phyloP scores from a whole-genome alignment of 306 rosid genomes.

The Delonix regia region DNA sequence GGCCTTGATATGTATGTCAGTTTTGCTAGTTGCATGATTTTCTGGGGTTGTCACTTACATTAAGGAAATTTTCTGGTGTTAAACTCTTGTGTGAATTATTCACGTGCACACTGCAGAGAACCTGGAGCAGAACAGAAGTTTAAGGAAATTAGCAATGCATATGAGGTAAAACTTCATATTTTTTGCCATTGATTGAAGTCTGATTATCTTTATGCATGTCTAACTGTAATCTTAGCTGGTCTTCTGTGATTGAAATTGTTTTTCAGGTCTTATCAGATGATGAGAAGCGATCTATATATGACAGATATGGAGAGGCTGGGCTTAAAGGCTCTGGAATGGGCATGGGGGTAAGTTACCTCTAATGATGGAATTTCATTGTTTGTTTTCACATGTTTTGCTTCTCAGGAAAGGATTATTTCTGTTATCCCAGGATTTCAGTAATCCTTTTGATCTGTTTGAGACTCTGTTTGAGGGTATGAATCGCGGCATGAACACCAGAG shows the following conservation, averaged over 20 bases:
- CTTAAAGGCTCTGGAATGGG: slow-evolving; percentile 90
- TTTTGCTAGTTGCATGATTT: slow-evolving; percentile 20
- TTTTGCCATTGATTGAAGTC: slow-evolving; percentile 19
- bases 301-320: slow-evolving; percentile 96
- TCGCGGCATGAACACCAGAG: slow-evolving; percentile 47
- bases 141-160: slow-evolving; percentile 95
- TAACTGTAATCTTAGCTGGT: slow-evolving; percentile 17
- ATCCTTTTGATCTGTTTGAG: slow-evolving; percentile 54
- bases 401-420: slow-evolving; percentile 30
- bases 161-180: slow-evolving; percentile 66
- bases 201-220: slow-evolving; percentile 20
- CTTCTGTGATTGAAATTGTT: slow-evolving; percentile 22
- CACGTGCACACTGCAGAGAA: slow-evolving; percentile 61
- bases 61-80: not conserved
- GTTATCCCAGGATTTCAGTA: slow-evolving; percentile 49
- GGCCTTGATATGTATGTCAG: slow-evolving; percentile 8
- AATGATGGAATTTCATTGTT: slow-evolving; percentile 16
- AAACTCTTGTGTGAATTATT: slow-evolving; percentile 17
- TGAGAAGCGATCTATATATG: slow-evolving; percentile 85
- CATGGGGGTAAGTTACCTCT: slow-evolving; percentile 72
- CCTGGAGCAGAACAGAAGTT: slow-evolving; percentile 88
- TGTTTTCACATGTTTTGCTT: slow-evolving; percentile 6
- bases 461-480: slow-evolving; percentile 48
- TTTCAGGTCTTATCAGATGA: slow-evolving; percentile 91
- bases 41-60: not conserved